Conservation (phyloP, 2,329 filamentous ascomycete species). For the Sporothrix dimorphospora region DNA sequence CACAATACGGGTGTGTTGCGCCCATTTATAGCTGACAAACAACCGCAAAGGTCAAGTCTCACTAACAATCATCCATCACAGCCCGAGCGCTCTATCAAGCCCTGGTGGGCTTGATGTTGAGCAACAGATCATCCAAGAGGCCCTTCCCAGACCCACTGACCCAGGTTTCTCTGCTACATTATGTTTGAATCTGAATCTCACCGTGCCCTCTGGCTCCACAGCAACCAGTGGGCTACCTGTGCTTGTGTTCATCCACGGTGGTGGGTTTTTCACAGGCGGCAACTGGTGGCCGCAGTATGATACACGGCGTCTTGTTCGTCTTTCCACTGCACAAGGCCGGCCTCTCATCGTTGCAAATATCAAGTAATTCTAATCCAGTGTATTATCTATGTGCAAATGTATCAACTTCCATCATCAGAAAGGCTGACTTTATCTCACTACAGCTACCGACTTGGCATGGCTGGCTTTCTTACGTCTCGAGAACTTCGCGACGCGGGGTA, state of each 20-base stretch:
- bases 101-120: background rate
- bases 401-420: background rate
- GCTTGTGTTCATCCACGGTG: background rate
- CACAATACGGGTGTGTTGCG: background rate
- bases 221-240: background rate
- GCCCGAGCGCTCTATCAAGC: background rate
- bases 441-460: background rate
- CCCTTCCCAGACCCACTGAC: background rate
- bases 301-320: constrained; percentile 2
- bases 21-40: background rate
- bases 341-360: background rate
- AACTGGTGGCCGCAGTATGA: constrained; percentile 9
- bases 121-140: background rate
- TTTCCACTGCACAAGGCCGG: background rate
- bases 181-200: background rate
- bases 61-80: background rate
- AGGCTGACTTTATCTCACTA: background rate
- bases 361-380: background rate
- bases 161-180: background rate
- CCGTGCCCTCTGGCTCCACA: background rate
- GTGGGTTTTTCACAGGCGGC: background rate
- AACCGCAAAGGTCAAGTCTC: background rate
- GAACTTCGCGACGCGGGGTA: background rate
- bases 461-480: background rate
- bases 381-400: no score